phyloP scores from a whole-genome alignment of 73 alveolate species.

The Tetrahymena thermophila region DNA sequence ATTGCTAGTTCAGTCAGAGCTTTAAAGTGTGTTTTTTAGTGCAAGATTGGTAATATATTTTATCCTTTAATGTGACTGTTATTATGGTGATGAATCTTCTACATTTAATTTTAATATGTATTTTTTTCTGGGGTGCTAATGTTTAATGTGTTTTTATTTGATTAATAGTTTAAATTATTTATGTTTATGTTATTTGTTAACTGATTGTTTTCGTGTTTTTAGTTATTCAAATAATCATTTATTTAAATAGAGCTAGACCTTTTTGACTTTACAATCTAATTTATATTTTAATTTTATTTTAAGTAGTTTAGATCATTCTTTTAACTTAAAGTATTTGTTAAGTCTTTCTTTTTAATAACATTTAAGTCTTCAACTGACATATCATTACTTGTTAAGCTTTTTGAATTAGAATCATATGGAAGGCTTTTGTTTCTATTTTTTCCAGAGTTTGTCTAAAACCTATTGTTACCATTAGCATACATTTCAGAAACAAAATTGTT shows the following conservation, averaged over 20 bases:
- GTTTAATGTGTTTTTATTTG: neutral
- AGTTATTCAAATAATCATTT: neutral
- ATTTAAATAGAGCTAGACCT: neutral
- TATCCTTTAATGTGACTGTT: neutral
- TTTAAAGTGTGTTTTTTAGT: neutral
- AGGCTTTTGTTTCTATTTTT: neutral
- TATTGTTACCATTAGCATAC: neutral
- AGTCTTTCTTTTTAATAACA: neutral
- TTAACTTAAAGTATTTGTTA: neutral
- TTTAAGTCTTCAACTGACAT: neutral
- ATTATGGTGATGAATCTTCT: neutral
- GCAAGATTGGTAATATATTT: neutral
- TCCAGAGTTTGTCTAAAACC: neutral
- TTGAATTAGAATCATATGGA: neutral
- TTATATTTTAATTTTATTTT: neutral
- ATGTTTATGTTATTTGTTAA: neutral
- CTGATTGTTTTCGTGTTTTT: neutral
- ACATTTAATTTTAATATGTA: neutral
- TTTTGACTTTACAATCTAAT: neutral
- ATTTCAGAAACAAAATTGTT: neutral
- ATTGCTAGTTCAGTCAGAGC: neutral
- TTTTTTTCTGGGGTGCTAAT: neutral
- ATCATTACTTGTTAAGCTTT: neutral
- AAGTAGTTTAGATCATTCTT: neutral
- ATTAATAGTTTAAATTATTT: neutral